A percentile compares a stretch with the other conserved stretches of the same genome.
Evolutionary conservation across 768 basidiomycete species (phyloP).

Genomic region (Lactifluus subvellereus): DNA sequence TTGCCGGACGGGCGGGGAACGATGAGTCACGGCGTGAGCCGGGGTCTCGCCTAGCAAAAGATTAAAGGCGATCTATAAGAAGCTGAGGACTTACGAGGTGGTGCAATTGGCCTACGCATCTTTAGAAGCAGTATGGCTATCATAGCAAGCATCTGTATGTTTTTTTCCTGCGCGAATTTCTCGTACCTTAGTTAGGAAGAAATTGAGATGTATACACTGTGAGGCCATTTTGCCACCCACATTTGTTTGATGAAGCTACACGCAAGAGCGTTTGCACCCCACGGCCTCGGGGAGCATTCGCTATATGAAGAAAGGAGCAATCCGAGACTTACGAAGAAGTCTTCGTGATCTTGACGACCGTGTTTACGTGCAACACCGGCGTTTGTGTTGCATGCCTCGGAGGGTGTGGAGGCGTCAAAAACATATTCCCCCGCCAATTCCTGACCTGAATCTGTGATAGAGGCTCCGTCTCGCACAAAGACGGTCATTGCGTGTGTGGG

Average conservation of each 20-base stretch:
- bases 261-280: slow-evolving; percentile 16
- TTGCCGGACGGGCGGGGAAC: slow-evolving; percentile 19
- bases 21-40: slow-evolving; percentile 2
- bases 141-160: slow-evolving; percentile 82
- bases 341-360: slow-evolving; percentile 19
- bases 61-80: neutral
- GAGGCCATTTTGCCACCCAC: slow-evolving; percentile 24
- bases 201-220: neutral
- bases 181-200: slow-evolving; percentile 33
- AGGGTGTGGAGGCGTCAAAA: slow-evolving; percentile 15
- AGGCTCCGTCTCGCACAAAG: slow-evolving; percentile 23
- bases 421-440: slow-evolving; percentile 22
- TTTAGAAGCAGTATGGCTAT: slow-evolving; percentile 62
- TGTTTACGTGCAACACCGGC: slow-evolving; percentile 19
- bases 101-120: slow-evolving; percentile 26
- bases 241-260: slow-evolving; percentile 25
- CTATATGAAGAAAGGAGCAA: slow-evolving; percentile 13
- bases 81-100: slow-evolving; percentile 21
- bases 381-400: slow-evolving; percentile 17
- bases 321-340: slow-evolving; percentile 22
- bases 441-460: slow-evolving; percentile 17
- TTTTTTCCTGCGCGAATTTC: slow-evolving; percentile 45
- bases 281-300: slow-evolving; percentile 7
- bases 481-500: slow-evolving; percentile 29
- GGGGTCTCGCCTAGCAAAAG: neutral